Evolutionary conservation across 2,329 filamentous ascomycete genomes (phyloP), one percentile per base, ranked within the genome.

Genomic region (Capronia coronata): DNA sequence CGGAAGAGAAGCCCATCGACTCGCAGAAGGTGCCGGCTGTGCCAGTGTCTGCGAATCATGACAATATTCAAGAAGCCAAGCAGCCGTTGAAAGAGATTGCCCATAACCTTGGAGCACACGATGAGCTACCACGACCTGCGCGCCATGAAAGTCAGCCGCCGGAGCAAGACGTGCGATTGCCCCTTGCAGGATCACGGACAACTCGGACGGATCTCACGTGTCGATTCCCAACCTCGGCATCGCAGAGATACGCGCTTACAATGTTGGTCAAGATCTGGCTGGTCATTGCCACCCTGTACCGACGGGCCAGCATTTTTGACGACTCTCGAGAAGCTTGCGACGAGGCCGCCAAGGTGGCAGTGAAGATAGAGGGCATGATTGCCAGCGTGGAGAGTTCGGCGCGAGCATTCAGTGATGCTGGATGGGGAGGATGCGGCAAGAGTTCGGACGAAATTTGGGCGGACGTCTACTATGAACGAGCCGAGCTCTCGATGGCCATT

Each of bases 201-300:
- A 18, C 38, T 3, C 30, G 23, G 13, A 49, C 47, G 4, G 48
- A 56, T 23, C 69, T 9, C 62, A 40, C 75, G 23, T 74, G 76
- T 34, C 71, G 71, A 45, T 77, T 79, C 49, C 69, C 75, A 1
- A 65, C 68, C 16, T 54, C 71, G 7, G 73, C 78, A 53, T 71
- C 74, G 43, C 73, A 77, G 44, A 75, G 75, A 46, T 77, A 80
- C 50, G 76, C 74, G 13, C 69, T 80, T 10, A 72, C 73, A 3
- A 63, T 83, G 9, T 68, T 98, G 13, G 73, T 89, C 16, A 84
- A 84, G 57, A 82, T 96, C 25, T 98, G 93, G 93, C 74, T 96
- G 7, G 84, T 93, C 64, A 88, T 96, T 54, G 85, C 88, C 1
- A 85, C 85, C 0, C 83, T 97, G 57, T 98, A 97, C 64, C 80